Base-by-base conservation (phyloP, 805 yeast species). In the Komagataella kurtzmanii region DNA sequence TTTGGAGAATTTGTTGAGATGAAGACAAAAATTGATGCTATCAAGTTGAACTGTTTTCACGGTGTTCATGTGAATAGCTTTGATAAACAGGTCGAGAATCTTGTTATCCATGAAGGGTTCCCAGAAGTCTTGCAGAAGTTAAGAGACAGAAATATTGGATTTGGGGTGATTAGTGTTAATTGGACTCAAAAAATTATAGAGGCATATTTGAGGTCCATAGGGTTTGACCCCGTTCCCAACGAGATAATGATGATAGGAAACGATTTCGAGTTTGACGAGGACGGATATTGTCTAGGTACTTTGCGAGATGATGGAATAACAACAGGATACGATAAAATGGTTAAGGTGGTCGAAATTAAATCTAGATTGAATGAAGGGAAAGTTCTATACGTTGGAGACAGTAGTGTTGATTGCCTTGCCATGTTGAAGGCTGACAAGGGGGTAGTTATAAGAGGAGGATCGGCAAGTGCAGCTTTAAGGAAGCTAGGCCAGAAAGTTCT, bases 341-440 rank as follows among this genome's bases (percentile, higher is more conserved):
- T 54, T 1, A 62, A 63, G 23, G 59, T 80, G 4, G 61, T 68
- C 18, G 54, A 56, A 6, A 50, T 56, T 14, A 24, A 56, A 12
- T 59, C 68, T 3, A 48, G 49, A 24, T 36, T 54, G 18, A 54
- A 66, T 1, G 46, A 56, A 17, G 21, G 56, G 17, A 56, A 57
- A 0, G 49, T 71, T 1, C 61, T 71, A 19, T 82, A 81, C 58
- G 65, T 81, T 10, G 88, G 88, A 0, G 88, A 82, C 57, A 79
- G 85, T 52, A 58, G 75, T 0, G 80, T 85, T 0, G 88, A 82
- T 65, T 62, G 79, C 2, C 59, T 78, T 40, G 70, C 80, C 1
- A 63, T 81, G 61, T 53, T 77, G 12, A 68, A 67, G 40, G 74
- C 77, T 2, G 72, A 73, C 53, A 55, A 60, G 17, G 84, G 82